Evolutionary conservation across 345 rosid species (phyloP).

Genomic region (Garcia nutans): DNA sequence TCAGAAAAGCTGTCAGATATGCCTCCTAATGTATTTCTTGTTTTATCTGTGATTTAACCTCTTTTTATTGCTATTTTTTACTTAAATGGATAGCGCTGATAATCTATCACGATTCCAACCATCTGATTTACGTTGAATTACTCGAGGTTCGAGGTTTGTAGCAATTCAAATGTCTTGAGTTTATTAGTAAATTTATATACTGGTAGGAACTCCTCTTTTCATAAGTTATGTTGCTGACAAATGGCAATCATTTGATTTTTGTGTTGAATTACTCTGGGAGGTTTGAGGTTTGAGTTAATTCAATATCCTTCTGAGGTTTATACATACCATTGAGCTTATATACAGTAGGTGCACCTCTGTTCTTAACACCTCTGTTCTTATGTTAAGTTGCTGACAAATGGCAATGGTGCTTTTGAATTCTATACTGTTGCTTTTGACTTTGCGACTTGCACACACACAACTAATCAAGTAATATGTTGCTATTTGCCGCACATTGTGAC

Average conservation of each 20-base stretch:
- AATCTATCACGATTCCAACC: not conserved
- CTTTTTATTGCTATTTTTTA: not conserved
- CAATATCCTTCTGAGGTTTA: no score
- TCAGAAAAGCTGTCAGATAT: slow-evolving; percentile 56
- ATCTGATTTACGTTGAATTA: not conserved
- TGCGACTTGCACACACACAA: not conserved
- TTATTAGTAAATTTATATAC: not conserved
- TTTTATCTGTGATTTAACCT: not conserved
- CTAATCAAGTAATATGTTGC: not conserved
- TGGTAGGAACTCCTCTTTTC: not conserved
- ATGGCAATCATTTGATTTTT: not conserved
- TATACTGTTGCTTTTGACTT: not conserved
- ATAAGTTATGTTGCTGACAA: not conserved
- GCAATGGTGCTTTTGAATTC: not conserved
- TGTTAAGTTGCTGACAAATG: not conserved
- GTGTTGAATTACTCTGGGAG: not conserved
- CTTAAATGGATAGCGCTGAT: not conserved
- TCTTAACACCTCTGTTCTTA: no score
- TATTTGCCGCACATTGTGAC: not conserved
- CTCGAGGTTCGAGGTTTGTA: not conserved
- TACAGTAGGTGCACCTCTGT: no score
- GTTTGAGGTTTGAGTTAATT: no score
- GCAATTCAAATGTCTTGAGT: not conserved
- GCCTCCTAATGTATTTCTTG: slow-evolving; percentile 61
- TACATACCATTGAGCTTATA: no score